These are phyloP conservation scores for Vitis labrusca DNA, from an alignment of 164 flowering plant genomes.

Conservation along the genomic window DNA sequence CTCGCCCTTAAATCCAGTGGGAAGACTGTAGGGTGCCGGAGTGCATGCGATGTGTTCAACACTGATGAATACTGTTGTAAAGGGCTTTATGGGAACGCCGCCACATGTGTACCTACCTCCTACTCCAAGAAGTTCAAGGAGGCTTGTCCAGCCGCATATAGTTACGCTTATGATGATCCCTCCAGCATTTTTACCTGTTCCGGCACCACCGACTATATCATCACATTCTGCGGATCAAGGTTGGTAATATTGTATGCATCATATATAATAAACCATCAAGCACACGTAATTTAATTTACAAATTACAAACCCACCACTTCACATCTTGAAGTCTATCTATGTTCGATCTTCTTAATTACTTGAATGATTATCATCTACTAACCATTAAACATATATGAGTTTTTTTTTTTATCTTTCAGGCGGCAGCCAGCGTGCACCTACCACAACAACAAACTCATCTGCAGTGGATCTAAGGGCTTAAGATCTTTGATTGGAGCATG, in stretches of 20 bases:
- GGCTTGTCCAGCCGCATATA: conserved; percentile 83
- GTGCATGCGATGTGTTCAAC: conserved; percentile 87
- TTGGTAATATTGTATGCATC: conserved; percentile 15
- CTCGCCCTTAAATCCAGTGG: conserved; percentile 51
- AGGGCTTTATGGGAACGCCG: conserved; percentile 61
- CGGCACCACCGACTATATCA: conserved; percentile 61
- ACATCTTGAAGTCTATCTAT: too few species aligned
- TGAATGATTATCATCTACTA: too few species aligned
- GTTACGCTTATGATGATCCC: conserved; percentile 94
- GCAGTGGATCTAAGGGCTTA: conserved; percentile 51
- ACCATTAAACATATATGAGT: too few species aligned
- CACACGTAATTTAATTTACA: too few species aligned
- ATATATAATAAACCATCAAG: too few species aligned
- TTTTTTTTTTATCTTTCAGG: conserved; percentile 32
- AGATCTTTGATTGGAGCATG: conserved; percentile 30
- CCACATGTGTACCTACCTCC: conserved; percentile 56
- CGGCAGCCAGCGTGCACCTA: conserved; percentile 68
- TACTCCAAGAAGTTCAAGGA: conserved; percentile 79
- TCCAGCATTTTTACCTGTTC: conserved; percentile 77
- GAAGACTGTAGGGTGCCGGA: conserved; percentile 59
- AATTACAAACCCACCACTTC: too few species aligned
- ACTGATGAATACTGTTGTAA: conserved; percentile 86
- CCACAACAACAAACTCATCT: conserved; percentile 56
- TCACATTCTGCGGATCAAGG: conserved; percentile 80
- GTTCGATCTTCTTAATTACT: too few species aligned